Base-by-base conservation (phyloP, 2,329 filamentous ascomycete genomes). In the Exophiala lecanii-corni region DNA sequence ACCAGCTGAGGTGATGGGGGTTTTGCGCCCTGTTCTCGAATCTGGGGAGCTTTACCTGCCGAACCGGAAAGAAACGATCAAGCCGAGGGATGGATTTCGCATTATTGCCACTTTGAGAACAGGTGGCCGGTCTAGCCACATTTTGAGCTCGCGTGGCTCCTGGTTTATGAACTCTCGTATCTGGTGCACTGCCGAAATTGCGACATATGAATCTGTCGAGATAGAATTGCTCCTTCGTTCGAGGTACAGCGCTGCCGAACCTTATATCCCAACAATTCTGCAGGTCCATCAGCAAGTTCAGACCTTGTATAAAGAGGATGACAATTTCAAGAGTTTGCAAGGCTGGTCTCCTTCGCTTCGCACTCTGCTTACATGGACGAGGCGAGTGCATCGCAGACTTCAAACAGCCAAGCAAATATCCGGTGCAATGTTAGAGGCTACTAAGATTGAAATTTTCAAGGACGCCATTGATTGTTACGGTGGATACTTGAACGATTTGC, bases 401-500 rank as follows among this genome's bases (percentile, higher is more conserved):
- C 3, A 20, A 34, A 25, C 26, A 44, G 17, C 16, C 2, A 16
- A 34, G 17, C 36, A 40, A 25, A 19, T 26, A 15, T 43, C 41
- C 9, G 26, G 12, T 5, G 16, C 41, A 0, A 78, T 89, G 16
- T 79, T 74, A n/a, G 85, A 91, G 56, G 76, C 76, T 2, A 78
- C 78, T 1, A 73, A 79, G 52, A 84, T 96, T 57, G 81, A 84
- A 56, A 94, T 97, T 64, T 96, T 96, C 58, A 78, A 95, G 68
- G 92, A 98, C 60, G 86, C 89, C 1, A 75, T 92, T 39, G 92
- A 98, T 63, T 94, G 89, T 59, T 97, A 98, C 62, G 82, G 87
- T 31, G 86, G 86, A 41, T 87, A 84, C 59, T 71, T 92, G 34
- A 82, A 84, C 7, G 83, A 83, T 43, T 73, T 74, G 20, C 71